phyloP scores from a whole-genome alignment of 2,329 filamentous ascomycete species.

The Xylogone sp. region DNA sequence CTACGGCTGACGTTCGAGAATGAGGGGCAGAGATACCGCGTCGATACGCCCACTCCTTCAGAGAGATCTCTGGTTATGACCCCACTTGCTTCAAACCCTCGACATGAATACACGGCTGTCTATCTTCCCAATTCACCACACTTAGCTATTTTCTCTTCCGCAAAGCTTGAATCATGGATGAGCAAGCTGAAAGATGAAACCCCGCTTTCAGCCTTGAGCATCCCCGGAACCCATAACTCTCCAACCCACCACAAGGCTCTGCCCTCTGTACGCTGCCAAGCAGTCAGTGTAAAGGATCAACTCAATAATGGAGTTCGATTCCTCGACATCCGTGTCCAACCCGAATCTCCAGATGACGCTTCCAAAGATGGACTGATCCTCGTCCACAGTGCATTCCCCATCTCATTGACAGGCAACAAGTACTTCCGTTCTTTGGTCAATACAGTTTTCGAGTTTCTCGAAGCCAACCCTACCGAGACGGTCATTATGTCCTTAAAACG shows the following conservation, averaged over 20 bases:
- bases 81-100: slow-evolving; percentile 48
- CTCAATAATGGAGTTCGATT: slow-evolving; percentile 89
- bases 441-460: slow-evolving; percentile 71
- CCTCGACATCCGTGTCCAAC: slow-evolving; percentile 83
- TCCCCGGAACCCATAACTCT: slow-evolving; percentile 94
- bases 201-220: slow-evolving; percentile 75
- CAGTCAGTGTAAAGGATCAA: slow-evolving; percentile 71
- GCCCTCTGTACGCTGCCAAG: slow-evolving; percentile 91
- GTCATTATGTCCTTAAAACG: slow-evolving; percentile 86
- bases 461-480: slow-evolving; percentile 73
- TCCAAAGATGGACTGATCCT: slow-evolving; percentile 68
- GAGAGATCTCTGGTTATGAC: slow-evolving; percentile 57
- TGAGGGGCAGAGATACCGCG: slow-evolving; percentile 61
- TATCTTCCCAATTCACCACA: slow-evolving; percentile 55
- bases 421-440: slow-evolving; percentile 72
- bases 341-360: slow-evolving; percentile 50
- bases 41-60: slow-evolving; percentile 65
- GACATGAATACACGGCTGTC: slow-evolving; percentile 58
- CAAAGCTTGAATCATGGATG: slow-evolving; percentile 78
- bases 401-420: slow-evolving; percentile 77
- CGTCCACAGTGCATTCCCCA: slow-evolving; percentile 86
- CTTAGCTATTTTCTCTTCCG: slow-evolving; percentile 66
- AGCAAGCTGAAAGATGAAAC: slow-evolving; percentile 64
- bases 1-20: slow-evolving; percentile 72
- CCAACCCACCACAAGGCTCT: slow-evolving; percentile 81